Base-by-base conservation (phyloP, 768 basidiomycete genomes). In the Sporobolomyces pararoseus region DNA sequence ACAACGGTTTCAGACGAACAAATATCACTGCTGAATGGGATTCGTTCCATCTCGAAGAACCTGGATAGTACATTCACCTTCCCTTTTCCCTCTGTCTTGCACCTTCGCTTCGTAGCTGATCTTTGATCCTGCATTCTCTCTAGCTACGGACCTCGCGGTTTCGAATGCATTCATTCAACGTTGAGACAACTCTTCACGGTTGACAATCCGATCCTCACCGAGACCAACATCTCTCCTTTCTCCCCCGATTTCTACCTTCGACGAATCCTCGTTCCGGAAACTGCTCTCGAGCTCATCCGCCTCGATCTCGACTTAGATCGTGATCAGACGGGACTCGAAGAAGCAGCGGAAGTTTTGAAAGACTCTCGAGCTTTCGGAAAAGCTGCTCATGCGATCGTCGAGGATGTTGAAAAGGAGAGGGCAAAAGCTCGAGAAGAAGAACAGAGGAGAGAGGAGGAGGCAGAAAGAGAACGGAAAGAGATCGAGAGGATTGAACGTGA, bases 181-280 rank as follows among this genome's bases (percentile, higher is more conserved):
- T 82, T 95, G 17, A 87, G 86, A 75, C 83, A 86, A 75, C 81
- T 91, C 64, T 91, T 91, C 75, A 89, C 61, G 34, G 10, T 51
- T 12, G 29, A 32, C 25, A 81, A 86, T 64, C 81, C 85, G 0
- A 77, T 80, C n/a, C 78, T 82, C 16, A 84, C 86, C 31, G 78
- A 82, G 0, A 88, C 6, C n/a, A 35, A 37, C 34, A 51, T 64
- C 25, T 29, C 61, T 9, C 78, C 94, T 0, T 84, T 97, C 29
- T 85, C 86, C 2, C 82, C 86, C 0, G 84, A 85, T 39, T 88
- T 91, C 66, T 95, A 93, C 76, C 83, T 91, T 44, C 86, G 88
- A 46, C 86, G 87, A 21, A 84, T 97, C 35, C 84, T 98, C n/a
- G 86, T 97, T 3, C 95, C 95, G 2, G 94, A 97, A 80, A 86